Evolutionary conservation across 768 basidiomycete species (phyloP).

Genomic region (Coprinopsis marcescibilis): DNA sequence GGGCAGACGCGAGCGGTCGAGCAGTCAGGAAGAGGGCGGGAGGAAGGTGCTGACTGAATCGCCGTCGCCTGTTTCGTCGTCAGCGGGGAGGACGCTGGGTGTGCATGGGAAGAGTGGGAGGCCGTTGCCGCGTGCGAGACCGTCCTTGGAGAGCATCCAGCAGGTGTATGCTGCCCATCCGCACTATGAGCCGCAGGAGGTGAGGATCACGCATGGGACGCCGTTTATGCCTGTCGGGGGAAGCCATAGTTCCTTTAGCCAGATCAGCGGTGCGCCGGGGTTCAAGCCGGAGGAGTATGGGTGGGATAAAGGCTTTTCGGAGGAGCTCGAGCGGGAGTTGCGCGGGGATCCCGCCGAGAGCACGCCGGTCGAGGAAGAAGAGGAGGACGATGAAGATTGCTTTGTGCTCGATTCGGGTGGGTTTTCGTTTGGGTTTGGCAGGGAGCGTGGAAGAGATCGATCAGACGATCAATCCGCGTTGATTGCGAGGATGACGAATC

Average conservation of each 20-base stretch:
- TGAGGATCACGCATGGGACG: constrained; percentile 2
- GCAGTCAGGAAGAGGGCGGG: too few species aligned
- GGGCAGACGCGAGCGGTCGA: too few species aligned
- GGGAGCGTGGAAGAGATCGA: too few species aligned
- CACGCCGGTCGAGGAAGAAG: background rate
- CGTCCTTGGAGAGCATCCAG: constrained; percentile 6
- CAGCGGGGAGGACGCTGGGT: too few species aligned
- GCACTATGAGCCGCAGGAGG: background rate
- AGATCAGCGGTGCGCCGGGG: constrained; percentile 69
- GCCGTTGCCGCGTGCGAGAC: constrained; percentile 5
- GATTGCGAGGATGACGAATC: background rate
- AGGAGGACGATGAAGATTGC: constrained; percentile 9
- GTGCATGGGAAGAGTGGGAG: constrained; percentile 3
- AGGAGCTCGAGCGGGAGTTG: constrained; percentile 38
- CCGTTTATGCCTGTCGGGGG: background rate
- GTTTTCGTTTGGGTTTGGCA: too few species aligned
- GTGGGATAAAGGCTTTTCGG: constrained; percentile 67
- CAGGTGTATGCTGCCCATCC: background rate
- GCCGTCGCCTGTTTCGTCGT: too few species aligned
- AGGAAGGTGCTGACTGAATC: too few species aligned
- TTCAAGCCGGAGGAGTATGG: constrained; percentile 57
- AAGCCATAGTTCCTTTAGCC: constrained; percentile 23
- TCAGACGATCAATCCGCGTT: too few species aligned
- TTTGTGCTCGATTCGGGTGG: too few species aligned
- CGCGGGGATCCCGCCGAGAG: constrained; percentile 10